Base-by-base conservation (phyloP, 2,329 filamentous ascomycete species). In the Claviceps capensis region DNA sequence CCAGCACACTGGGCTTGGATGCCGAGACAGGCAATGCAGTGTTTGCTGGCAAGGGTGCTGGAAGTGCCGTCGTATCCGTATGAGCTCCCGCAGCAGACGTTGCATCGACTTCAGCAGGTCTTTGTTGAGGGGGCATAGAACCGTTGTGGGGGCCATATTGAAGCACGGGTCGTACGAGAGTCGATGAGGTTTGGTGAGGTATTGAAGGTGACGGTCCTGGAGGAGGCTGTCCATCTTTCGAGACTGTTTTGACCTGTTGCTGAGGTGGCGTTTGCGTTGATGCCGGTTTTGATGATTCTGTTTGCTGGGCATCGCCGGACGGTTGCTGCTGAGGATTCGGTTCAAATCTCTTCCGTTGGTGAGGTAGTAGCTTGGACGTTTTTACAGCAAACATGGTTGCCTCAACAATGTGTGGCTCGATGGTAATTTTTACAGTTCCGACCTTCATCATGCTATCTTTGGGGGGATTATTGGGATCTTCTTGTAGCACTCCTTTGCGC, bases 331-430 rank as follows among this genome's bases (percentile, higher is more conserved):
- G 40, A 36, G 54, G 52, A n/a, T 50, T 51, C n/a, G 57, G 53
- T 26, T 53, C 44, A 48, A 55, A 52, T 41, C 47, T 53, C 19
- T 42, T 57, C 52, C 54, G 60, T 47, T 62, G 68, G 54, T 66
- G 68, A 23, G 69, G 66, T 40, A 70, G 66, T 23, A 61, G 72
- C 57, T 78, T 80, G 7, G 76, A 72, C 50, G 85, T 82, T 61
- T 86, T 85, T 53, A 88, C 81, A 19, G 78, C 77, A 62, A 77
- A 89, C 72, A 89, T 79, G 47, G 78, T 83, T 16, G 85, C 86
- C 58, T 89, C 85, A 59, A 93, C 80, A 44, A 86, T 78, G 62
- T 93, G 86, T 45, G 88, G 88, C 65, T 90, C 87, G 54, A 90
- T 81, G 22, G 81, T 84, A 55, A 94, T 81, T 37, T 82, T 82